Percentiles rank a stretch among this genome's conserved stretches.
phyloP scores from a whole-genome alignment of 352 stramenopile genomes.

The Heterotrichella gracilis region DNA sequence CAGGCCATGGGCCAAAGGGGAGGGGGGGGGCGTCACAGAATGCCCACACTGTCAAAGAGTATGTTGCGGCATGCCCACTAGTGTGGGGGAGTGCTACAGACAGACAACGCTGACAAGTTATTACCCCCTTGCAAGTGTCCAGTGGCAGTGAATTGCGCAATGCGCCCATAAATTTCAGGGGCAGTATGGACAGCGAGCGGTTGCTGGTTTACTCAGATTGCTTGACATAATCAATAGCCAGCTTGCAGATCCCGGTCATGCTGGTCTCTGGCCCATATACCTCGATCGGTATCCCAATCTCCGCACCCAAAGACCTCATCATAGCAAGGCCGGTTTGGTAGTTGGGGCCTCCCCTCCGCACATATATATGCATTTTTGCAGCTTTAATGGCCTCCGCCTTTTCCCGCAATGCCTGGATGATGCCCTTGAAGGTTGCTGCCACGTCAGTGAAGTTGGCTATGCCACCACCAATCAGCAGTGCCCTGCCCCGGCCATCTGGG shows the following conservation, averaged over 20 bases:
- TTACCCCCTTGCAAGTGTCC: too few relatives aligned
- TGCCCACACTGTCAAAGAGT: too few relatives aligned
- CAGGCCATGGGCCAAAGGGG: too few relatives aligned
- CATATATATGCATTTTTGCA: slow-evolving; percentile 57
- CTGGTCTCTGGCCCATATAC: slow-evolving; percentile 74
- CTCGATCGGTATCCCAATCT: slow-evolving; percentile 54
- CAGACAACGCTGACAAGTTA: too few relatives aligned
- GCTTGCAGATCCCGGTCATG: slow-evolving; percentile 61
- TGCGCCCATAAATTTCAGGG: too few relatives aligned
- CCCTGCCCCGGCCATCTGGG: slow-evolving; percentile 45
- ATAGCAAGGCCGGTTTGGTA: slow-evolving; percentile 67
- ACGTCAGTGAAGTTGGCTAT: slow-evolving; percentile 95
- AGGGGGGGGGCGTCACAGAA: too few relatives aligned
- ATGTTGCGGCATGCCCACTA: too few relatives aligned
- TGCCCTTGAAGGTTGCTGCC: slow-evolving; percentile 72
- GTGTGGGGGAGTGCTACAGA: too few relatives aligned
- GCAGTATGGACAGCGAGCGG: too few relatives aligned
- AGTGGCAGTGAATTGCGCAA: too few relatives aligned
- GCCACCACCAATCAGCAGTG: slow-evolving; percentile 74
- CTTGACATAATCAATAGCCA: too few relatives aligned
- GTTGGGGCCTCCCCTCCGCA: slow-evolving; percentile 67
- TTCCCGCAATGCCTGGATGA: slow-evolving; percentile 61
- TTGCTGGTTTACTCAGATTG: too few relatives aligned
- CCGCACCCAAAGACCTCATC: slow-evolving; percentile 49
- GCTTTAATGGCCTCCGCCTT: slow-evolving; percentile 55